Percentiles rank a stretch among this genome's conserved stretches.
These are phyloP conservation scores for Alternaria sp. DNA, from an alignment of 2,329 filamentous ascomycete genomes.

Conservation along the genomic window DNA sequence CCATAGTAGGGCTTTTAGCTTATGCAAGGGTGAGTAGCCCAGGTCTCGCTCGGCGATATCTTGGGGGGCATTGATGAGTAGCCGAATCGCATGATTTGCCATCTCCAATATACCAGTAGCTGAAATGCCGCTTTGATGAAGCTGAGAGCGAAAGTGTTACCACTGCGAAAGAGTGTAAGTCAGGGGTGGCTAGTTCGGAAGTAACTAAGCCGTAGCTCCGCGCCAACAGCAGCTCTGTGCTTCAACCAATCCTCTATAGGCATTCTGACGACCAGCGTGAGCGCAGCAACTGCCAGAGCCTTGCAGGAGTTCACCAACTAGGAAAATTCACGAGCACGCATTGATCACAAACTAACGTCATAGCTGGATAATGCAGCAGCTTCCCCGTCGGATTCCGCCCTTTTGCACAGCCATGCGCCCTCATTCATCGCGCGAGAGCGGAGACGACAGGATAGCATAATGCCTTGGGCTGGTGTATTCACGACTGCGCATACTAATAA, in stretches of 20 bases:
- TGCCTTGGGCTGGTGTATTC: no score
- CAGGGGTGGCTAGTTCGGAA: no score
- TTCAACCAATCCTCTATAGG: not conserved
- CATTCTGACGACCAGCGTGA: not conserved
- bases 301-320: not conserved
- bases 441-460: not conserved
- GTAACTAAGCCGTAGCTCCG: not conserved
- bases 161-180: no score
- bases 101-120: no score
- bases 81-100: no score
- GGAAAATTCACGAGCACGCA: not conserved
- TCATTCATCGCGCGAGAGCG: not conserved
- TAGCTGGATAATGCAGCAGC: not conserved
- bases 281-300: not conserved
- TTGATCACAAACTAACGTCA: not conserved
- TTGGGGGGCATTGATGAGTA: no score
- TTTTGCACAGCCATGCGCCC: constrained; percentile 14
- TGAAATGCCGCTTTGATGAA: no score
- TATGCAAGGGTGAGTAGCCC: no score
- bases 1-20: no score
- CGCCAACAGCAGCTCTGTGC: not conserved
- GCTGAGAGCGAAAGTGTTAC: no score
- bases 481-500: not conserved
- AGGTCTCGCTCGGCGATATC: no score
- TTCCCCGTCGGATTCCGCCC: constrained; percentile 4